A percentile compares a stretch with the other conserved stretches of the same genome.
These are phyloP conservation scores for Seiridium cupressi DNA, from an alignment of 2,329 filamentous ascomycete genomes.

Conservation along the genomic window DNA sequence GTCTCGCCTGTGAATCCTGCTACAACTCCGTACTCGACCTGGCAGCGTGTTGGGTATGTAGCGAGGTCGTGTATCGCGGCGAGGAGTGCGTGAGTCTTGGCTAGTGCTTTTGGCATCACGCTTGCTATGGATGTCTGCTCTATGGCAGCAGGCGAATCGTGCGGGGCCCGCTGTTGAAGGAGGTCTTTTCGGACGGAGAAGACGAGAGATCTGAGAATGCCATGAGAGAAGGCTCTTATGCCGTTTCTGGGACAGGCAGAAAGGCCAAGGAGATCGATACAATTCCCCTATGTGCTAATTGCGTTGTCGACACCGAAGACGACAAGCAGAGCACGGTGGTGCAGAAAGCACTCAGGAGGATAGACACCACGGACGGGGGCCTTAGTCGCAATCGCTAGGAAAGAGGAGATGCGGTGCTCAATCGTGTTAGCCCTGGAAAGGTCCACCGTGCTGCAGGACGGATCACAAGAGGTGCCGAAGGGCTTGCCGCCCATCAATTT, in stretches of 20 bases:
- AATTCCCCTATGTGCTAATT: slow-evolving; percentile 49
- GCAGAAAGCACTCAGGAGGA: slow-evolving; percentile 40
- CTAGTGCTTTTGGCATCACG: slow-evolving; percentile 59
- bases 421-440: slow-evolving; percentile 8
- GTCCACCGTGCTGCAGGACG: slow-evolving; percentile 15
- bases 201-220: neutral
- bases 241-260: slow-evolving; percentile 5
- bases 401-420: slow-evolving; percentile 21
- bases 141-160: slow-evolving; percentile 42
- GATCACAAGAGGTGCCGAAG: neutral
- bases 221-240: neutral
- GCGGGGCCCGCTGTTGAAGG: slow-evolving; percentile 29
- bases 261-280: slow-evolving; percentile 39
- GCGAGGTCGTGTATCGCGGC: slow-evolving; percentile 50
- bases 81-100: slow-evolving; percentile 58
- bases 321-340: slow-evolving; percentile 32
- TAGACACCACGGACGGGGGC: slow-evolving; percentile 44
- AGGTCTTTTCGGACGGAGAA: slow-evolving; percentile 29
- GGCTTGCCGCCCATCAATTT: slow-evolving; percentile 1
- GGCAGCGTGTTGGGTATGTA: slow-evolving; percentile 57
- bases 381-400: slow-evolving; percentile 44
- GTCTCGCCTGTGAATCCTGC: slow-evolving; percentile 49
- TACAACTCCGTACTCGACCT: slow-evolving; percentile 47
- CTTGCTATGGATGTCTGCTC: slow-evolving; percentile 55
- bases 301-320: slow-evolving; percentile 38